Evolutionary conservation across 352 stramenopile genomes (phyloP), one percentile per base, ranked within the genome.

Genomic region (Globisporangium acanthophoron): DNA sequence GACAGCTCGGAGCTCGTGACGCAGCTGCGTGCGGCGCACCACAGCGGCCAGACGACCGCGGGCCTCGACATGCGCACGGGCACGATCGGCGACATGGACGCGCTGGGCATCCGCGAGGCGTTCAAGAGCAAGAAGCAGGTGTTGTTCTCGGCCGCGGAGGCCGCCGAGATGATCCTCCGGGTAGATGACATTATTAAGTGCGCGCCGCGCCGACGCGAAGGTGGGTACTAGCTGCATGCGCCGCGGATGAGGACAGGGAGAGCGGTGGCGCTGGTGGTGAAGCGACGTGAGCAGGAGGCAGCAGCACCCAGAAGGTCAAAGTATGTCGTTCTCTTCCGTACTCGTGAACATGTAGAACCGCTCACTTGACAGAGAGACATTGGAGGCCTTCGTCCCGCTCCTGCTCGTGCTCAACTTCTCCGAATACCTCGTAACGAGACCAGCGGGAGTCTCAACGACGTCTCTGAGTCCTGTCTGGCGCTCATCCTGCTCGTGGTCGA

Each of bases 151-250:
- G 97, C 97, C 1, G 93, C 94, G 8, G 98, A 99, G 76, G 97
- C 98, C 4, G 97, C 97, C 5, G 97, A 99, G 73, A 99, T 99
- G 96, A 99, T 99, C 76, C 78, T 99, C 61, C 85, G 98, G 68
- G 97, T 99, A 61, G 98, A 99, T 76, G 95, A 98, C 82, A 98
- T 99, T 80, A 97, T 99, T 77, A 97, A 98, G 67, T 93, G 76
- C 56, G 96, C 95, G 21, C 96, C 96, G 45, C 81, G 94, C 58
- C 71, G 78, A 66, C 74, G 72, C 56, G 70, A 85, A 43, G 74
- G 74, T 64, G 68, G 76, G 54, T 85, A 85, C 44, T 63, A 53
- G 21, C 31, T 27, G 12, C 21, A 1, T 24, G 21, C 21, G 21
- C 21, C 21, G 21, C 21, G 21, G 1, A 24, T 1, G 21, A 1